These are phyloP conservation scores for Colletotrichum brevisporum DNA, from an alignment of 2,329 filamentous ascomycete genomes.

Conservation along the genomic window DNA sequence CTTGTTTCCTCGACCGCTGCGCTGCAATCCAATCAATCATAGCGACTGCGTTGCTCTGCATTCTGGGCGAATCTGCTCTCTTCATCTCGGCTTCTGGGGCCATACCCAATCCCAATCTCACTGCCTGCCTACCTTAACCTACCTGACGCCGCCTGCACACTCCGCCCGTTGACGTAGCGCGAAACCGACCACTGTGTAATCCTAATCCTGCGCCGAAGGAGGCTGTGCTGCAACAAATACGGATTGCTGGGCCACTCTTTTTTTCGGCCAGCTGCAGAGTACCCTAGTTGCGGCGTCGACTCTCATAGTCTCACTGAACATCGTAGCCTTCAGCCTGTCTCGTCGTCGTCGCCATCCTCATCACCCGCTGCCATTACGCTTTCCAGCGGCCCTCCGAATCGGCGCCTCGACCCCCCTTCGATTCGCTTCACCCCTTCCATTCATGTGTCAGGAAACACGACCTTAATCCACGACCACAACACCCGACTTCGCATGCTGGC, in stretches of 20 bases:
- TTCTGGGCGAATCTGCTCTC: conserved; percentile 3
- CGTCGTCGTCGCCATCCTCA: conserved; percentile 16
- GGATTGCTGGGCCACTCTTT: conserved; percentile 39
- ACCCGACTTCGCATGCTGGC: conserved; percentile 49
- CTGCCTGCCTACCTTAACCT: not conserved
- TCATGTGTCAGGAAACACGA: conserved; percentile 33
- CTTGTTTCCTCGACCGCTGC: conserved; percentile 16
- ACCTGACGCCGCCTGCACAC: conserved; percentile 12
- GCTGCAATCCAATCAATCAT: conserved; percentile 37
- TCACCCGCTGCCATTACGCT: conserved; percentile 21
- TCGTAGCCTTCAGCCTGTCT: conserved; percentile 2
- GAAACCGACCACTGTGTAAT: conserved; percentile 38
- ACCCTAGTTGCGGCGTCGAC: conserved; percentile 29
- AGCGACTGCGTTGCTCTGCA: conserved; percentile 39
- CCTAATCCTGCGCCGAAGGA: conserved; percentile 45
- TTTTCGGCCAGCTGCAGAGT: conserved; percentile 25
- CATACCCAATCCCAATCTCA: not conserved
- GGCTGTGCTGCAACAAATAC: conserved; percentile 47
- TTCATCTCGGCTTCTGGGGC: not conserved
- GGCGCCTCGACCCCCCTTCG: conserved; percentile 8
- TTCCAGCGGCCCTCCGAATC: conserved; percentile 31
- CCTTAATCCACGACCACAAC: conserved; percentile 14
- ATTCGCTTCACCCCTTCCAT: conserved; percentile 29
- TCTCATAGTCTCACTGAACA: not conserved
- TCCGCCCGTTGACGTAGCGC: conserved; percentile 39